Conservation (phyloP, 192 early-diverging fungal genomes). For the Obelidium mucronatum region DNA sequence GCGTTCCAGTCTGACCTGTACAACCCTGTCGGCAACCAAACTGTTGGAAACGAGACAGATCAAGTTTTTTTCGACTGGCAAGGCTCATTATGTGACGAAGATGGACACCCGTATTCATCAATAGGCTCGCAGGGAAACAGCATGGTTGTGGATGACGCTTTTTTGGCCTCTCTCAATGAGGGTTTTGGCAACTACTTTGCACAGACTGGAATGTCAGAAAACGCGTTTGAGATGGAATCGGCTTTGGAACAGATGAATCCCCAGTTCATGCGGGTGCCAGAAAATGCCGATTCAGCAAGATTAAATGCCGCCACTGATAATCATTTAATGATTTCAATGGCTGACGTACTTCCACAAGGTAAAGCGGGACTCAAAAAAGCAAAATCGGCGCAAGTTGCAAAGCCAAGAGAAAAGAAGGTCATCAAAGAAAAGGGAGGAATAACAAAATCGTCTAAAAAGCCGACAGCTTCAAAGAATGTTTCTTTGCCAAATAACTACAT, state of each 20-base stretch:
- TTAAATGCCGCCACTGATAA: not conserved
- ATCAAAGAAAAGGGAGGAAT: conserved; percentile 14
- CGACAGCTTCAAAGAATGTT: not conserved
- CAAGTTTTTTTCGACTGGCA: conserved; percentile 12
- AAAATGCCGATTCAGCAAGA: not conserved
- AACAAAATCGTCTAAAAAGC: not conserved
- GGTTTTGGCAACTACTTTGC: conserved; percentile 23
- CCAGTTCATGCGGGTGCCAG: not conserved
- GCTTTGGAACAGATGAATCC: not conserved
- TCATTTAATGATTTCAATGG: conserved; percentile 22
- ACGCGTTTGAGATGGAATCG: not conserved
- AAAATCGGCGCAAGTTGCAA: not conserved
- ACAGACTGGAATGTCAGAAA: conserved; percentile 15
- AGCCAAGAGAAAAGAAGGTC: not conserved
- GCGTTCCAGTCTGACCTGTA: not conserved
- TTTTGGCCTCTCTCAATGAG: conserved; percentile 9
- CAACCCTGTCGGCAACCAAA: not conserved
- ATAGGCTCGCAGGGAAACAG: not conserved
- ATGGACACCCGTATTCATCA: not conserved
- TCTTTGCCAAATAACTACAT: not conserved
- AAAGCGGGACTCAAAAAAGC: not conserved
- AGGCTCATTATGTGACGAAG: not conserved
- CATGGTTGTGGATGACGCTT: not conserved
- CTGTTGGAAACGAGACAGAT: not conserved
- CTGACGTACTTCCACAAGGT: conserved; percentile 18